Percentiles rank a stretch among this genome's conserved stretches.
These are phyloP conservation scores for Amanita thiersii DNA, from an alignment of 768 basidiomycete genomes.

Conservation along the genomic window DNA sequence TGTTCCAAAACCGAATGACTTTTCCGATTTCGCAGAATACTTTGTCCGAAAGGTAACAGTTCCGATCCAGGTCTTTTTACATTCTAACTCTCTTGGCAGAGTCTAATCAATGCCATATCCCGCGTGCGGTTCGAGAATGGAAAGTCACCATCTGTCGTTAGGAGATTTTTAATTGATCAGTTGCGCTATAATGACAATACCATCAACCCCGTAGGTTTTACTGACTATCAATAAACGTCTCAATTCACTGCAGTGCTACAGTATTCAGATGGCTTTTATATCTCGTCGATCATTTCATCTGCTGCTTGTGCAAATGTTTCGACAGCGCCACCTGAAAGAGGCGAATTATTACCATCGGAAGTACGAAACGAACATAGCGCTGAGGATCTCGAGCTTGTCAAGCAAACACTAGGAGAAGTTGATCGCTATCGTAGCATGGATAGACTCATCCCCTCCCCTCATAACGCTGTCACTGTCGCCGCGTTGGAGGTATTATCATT, in stretches of 20 bases:
- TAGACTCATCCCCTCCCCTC: conserved; percentile 86
- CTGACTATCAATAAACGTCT: neutral
- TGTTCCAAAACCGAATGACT: conserved; percentile 94
- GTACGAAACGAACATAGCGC: conserved; percentile 54
- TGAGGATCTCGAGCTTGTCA: conserved; percentile 64
- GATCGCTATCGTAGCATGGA: conserved; percentile 94
- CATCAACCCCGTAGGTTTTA: conserved; percentile 62
- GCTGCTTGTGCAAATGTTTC: conserved; percentile 77
- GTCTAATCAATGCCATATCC: conserved; percentile 74
- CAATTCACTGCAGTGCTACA: conserved; percentile 23
- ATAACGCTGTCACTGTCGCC: conserved; percentile 89
- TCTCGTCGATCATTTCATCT: conserved; percentile 78
- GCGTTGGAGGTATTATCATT: conserved; percentile 67
- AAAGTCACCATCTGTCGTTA: conserved; percentile 78
- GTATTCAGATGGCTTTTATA: conserved; percentile 90
- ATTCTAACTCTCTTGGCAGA: conserved; percentile 31
- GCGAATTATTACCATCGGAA: conserved; percentile 67
- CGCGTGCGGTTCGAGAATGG: conserved; percentile 82
- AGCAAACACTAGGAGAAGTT: conserved; percentile 72
- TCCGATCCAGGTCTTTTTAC: conserved; percentile 1
- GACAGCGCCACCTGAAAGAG: conserved; percentile 69
- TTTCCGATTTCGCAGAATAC: conserved; percentile 85
- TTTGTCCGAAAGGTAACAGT: conserved; percentile 82
- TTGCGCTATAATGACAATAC: conserved; percentile 96
- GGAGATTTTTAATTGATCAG: conserved; percentile 85